Evolutionary conservation across 2,329 filamentous ascomycete species (phyloP).

Genomic region (Coniochaeta sp.): DNA sequence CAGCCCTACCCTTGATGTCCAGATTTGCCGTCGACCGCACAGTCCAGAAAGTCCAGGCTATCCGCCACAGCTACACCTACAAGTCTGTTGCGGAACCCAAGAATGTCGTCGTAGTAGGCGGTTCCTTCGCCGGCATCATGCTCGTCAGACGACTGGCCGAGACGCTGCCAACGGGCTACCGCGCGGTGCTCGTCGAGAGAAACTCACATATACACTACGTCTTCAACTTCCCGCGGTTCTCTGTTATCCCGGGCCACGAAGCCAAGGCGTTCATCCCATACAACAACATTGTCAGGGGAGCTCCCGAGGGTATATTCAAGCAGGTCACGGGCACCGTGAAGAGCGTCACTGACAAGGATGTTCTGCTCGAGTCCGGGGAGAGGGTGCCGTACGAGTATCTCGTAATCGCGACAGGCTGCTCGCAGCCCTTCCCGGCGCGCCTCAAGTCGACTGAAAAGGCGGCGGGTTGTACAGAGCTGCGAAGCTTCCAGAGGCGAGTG

Average conservation of each 20-base stretch:
- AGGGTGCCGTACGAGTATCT: slow-evolving; percentile 44
- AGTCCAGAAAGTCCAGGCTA: not conserved
- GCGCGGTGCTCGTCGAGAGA: slow-evolving; percentile 37
- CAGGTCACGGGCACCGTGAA: slow-evolving; percentile 22
- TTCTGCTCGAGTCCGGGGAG: slow-evolving; percentile 28
- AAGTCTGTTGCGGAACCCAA: not conserved
- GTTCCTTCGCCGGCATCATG: slow-evolving; percentile 33
- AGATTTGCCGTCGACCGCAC: not conserved
- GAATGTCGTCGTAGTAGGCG: slow-evolving; percentile 34
- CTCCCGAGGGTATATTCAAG: slow-evolving; percentile 22
- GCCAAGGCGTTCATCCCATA: slow-evolving; percentile 41
- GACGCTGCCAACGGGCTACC: slow-evolving; percentile 32
- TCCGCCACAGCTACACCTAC: slow-evolving; percentile 2
- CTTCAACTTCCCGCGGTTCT: slow-evolving; percentile 33
- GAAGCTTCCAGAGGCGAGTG: slow-evolving; percentile 29
- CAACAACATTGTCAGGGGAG: slow-evolving; percentile 16
- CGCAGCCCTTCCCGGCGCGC: slow-evolving; percentile 37
- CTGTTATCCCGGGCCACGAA: slow-evolving; percentile 31
- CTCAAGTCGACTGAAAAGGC: slow-evolving; percentile 31
- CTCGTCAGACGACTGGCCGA: slow-evolving; percentile 25
- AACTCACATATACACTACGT: slow-evolving; percentile 39
- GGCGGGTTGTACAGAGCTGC: slow-evolving; percentile 31
- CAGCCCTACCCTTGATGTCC: not conserved
- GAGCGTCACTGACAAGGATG: slow-evolving; percentile 16
- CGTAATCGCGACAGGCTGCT: slow-evolving; percentile 47